Percentiles rank a stretch among this genome's conserved stretches.
Evolutionary conservation across 83 land plant species (phyloP).

Genomic region (Larix sibirica): DNA sequence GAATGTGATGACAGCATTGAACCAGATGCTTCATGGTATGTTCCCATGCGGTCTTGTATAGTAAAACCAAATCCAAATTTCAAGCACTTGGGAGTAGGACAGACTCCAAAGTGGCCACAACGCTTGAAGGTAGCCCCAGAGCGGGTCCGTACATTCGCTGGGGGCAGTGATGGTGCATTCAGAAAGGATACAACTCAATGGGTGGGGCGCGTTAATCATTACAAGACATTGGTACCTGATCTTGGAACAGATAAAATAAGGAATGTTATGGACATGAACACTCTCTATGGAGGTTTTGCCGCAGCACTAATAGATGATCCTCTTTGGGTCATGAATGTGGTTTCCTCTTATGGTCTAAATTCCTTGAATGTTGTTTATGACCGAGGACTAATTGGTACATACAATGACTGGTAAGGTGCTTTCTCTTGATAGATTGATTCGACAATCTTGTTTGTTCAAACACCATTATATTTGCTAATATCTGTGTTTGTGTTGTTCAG

Average conservation of each 20-base stretch:
- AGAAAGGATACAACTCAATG: conserved; percentile 75
- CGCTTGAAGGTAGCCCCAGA: conserved; percentile 69
- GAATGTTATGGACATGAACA: conserved; percentile 98
- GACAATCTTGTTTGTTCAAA: not conserved
- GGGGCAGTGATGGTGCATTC: conserved; percentile 61
- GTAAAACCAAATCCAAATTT: conserved; percentile 47
- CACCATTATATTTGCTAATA: not conserved
- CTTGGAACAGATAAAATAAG: conserved; percentile 75
- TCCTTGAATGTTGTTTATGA: conserved; percentile 79
- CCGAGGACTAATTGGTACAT: conserved; percentile 87
- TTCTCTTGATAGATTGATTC: not conserved
- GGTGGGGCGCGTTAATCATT: conserved; percentile 68
- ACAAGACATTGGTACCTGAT: conserved; percentile 75
- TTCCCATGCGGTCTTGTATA: conserved; percentile 84
- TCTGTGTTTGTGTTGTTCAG: conserved; percentile 20
- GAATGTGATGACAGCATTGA: conserved; percentile 90
- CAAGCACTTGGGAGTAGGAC: conserved; percentile 50
- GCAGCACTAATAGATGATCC: conserved; percentile 73
- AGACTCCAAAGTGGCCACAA: conserved; percentile 85
- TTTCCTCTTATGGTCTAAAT: conserved; percentile 81
- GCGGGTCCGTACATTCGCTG: conserved; percentile 50
- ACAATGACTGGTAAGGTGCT: conserved; percentile 77
- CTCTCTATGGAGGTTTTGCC: conserved; percentile 88
- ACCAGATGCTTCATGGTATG: conserved; percentile 96
- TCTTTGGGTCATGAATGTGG: conserved; percentile 98